Evolutionary conservation across 257 asterid species (phyloP), one percentile per base, ranked within the genome.

Genomic region (Schizonepeta tenuifolia): DNA sequence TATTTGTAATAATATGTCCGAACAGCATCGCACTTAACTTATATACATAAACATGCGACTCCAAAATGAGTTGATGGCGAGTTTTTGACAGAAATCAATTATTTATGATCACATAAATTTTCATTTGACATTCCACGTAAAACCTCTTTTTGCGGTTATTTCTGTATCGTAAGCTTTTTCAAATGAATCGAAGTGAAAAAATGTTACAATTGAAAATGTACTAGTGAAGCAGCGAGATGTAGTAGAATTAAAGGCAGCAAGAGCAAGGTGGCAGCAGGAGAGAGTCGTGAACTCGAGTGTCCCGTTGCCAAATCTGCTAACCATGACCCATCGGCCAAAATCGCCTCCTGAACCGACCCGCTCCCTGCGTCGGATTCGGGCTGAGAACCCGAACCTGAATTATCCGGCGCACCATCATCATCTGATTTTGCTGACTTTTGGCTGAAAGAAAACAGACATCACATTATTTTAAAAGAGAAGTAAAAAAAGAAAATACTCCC

Each of bases 301-400:
- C 92, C 96, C 0, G 88, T 85, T 1, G 96, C 96, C 86, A 90
- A 75, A 69, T 80, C 85, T 20, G 96, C 96, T 68, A 87, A 49
- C 96, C 95, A 88, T 9, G 95, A 81, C 67, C 96, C 96, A 63
- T 84, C 87, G 1, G 88, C 87, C 85, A 87, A 46, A 55, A 86
- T 79, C 0, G 89, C 79, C 73, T 79, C 92, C 80, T 77, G 85
- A 57, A 24, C 83, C 89, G 87, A 69, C 13, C 75, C 85, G 79
- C n/a, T 1, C 24, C 66, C 6, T 67, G 43, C 10, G 3, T 12
- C 72, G 0, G 69, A 9, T 24, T 9, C 74, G 2, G 55, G 0
- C 26, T 58, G 83, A 0, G 73, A 43, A 0, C 81, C 81, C 14
- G 79, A 53, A 2, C 33, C 67, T 1, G 81, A 33, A 8, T 21